Evolutionary conservation across 2,329 filamentous ascomycete genomes (phyloP).

Genomic region (Aspergillus piperis): DNA sequence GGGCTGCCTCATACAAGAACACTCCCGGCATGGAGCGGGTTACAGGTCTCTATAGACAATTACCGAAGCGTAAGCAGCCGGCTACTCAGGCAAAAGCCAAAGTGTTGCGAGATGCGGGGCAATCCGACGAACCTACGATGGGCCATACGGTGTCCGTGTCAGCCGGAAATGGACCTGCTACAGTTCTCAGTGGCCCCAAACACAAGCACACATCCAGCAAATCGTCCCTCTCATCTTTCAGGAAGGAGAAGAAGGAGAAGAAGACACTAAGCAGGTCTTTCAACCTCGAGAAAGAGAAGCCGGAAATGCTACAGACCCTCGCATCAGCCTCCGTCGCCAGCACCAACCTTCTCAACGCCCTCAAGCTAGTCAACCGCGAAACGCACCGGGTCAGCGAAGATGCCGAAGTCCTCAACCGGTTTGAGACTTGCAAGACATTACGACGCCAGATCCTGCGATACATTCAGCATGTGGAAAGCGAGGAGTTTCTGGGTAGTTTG

Average conservation of each 20-base stretch:
- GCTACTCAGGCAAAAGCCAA: constrained; percentile 77
- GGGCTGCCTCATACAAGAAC: constrained; percentile 79
- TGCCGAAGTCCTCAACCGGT: constrained; percentile 68
- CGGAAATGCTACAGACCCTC: constrained; percentile 81
- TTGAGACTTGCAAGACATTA: constrained; percentile 83
- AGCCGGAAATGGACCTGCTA: constrained; percentile 41
- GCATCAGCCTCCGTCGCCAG: constrained; percentile 85
- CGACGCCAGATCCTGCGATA: constrained; percentile 84
- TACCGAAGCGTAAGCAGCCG: constrained; percentile 68
- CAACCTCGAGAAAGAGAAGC: constrained; percentile 83
- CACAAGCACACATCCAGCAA: constrained; percentile 42
- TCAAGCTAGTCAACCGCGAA: constrained; percentile 91
- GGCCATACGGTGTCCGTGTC: constrained; percentile 44
- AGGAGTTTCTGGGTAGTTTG: constrained; percentile 87
- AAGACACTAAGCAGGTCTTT: constrained; percentile 63
- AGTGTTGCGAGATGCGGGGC: constrained; percentile 76
- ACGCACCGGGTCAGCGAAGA: constrained; percentile 86
- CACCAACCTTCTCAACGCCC: constrained; percentile 83
- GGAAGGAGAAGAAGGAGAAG: constrained; percentile 49
- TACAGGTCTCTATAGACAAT: constrained; percentile 72
- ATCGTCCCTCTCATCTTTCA: constrained; percentile 24
- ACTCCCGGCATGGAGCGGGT: constrained; percentile 79
- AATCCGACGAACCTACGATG: constrained; percentile 40
- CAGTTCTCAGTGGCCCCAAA: constrained; percentile 37
- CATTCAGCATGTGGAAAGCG: constrained; percentile 86